Conservation (phyloP, 306 rosid species). For the Vicia sativa region DNA sequence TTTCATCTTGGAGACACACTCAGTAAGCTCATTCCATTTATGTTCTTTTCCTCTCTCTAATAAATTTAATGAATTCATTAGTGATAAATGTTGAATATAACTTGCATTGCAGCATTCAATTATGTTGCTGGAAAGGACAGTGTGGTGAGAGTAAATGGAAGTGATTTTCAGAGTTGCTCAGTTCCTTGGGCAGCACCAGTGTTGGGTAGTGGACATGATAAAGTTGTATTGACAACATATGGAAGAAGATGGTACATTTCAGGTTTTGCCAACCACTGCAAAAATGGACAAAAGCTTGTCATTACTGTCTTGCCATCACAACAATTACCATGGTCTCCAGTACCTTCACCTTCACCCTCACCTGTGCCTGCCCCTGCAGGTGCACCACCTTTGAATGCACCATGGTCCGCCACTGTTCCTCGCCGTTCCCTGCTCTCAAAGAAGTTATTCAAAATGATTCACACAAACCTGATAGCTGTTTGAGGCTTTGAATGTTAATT, state of each 20-base stretch:
- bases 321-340: constrained; percentile 17
- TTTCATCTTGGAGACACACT: constrained; percentile 40
- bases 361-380: no score
- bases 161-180: constrained; percentile 27
- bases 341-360: background rate
- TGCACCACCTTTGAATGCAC: constrained; percentile 6
- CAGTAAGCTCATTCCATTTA: constrained; percentile 13
- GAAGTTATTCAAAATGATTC: constrained; percentile 12
- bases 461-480: background rate
- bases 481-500: background rate
- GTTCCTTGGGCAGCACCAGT: constrained; percentile 1
- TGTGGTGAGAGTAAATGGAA: constrained; percentile 36
- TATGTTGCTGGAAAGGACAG: constrained; percentile 29
- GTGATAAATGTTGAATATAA: background rate
- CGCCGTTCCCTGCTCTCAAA: constrained; percentile 2
- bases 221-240: background rate
- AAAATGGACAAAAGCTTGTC: constrained; percentile 28
- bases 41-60: no score
- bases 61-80: no score
- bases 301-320: constrained; percentile 34
- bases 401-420: constrained; percentile 3
- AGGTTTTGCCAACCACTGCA: constrained; percentile 24
- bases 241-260: constrained; percentile 42
- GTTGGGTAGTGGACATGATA: constrained; percentile 20
- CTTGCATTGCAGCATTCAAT: constrained; percentile 32